Conservation (phyloP, 768 basidiomycete genomes). For the Podaxis sp. region DNA sequence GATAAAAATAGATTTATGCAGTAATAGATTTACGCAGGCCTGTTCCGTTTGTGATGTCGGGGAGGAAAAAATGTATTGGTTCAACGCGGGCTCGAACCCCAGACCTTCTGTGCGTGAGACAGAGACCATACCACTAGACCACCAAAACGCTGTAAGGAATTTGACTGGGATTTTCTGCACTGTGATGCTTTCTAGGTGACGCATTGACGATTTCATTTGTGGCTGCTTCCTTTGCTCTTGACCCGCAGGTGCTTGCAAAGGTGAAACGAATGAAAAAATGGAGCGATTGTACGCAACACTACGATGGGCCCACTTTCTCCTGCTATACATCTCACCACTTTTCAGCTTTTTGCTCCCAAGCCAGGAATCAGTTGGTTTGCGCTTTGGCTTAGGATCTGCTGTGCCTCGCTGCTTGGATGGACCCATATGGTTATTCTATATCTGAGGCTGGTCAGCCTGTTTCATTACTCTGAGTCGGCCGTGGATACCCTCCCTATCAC, state of each 20-base stretch:
- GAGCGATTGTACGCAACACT: too few relatives aligned
- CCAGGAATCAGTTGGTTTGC: not conserved
- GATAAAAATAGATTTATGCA: not conserved
- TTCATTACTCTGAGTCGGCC: not conserved
- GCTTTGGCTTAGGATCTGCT: not conserved
- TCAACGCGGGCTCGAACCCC: slow-evolving; percentile 1
- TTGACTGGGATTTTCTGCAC: not conserved
- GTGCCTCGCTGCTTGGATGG: not conserved
- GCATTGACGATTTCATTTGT: not conserved
- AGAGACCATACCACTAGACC: slow-evolving; percentile 4
- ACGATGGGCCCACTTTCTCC: not conserved
- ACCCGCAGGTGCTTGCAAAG: too few relatives aligned
- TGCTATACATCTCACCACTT: not conserved
- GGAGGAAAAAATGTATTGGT: not conserved
- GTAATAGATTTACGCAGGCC: too few relatives aligned
- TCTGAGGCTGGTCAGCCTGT: not conserved
- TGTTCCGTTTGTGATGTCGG: not conserved
- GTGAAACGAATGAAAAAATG: not conserved
- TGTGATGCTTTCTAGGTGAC: not conserved
- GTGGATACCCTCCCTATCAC: not conserved
- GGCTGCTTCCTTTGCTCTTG: not conserved
- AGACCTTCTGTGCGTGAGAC: slow-evolving; percentile 1
- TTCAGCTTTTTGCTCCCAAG: not conserved
- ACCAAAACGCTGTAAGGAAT: not conserved
- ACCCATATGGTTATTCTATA: not conserved